phyloP scores from a whole-genome alignment of 805 yeast genomes.

The Yarrowia alimentaria region DNA sequence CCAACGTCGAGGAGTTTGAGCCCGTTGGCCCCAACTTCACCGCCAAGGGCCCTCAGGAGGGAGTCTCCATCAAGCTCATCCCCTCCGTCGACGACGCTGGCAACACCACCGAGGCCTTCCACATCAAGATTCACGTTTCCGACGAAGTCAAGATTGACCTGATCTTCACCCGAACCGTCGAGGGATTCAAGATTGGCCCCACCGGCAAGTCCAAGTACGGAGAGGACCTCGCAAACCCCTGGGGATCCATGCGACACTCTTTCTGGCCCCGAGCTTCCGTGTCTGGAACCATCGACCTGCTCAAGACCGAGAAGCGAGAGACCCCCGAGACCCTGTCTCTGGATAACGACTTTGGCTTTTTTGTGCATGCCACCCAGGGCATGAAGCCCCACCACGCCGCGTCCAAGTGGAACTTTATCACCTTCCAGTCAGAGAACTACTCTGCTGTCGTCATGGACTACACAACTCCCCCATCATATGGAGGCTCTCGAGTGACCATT shows the following conservation, averaged over 20 bases:
- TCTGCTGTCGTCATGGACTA: slow-evolving; percentile 91
- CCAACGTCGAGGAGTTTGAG: slow-evolving; percentile 75
- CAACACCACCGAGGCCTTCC: slow-evolving; percentile 39
- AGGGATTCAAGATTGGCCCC: slow-evolving; percentile 85
- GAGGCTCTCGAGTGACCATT: slow-evolving; percentile 70
- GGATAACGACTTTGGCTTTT: slow-evolving; percentile 58
- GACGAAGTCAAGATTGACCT: slow-evolving; percentile 71
- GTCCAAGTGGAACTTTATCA: slow-evolving; percentile 89
- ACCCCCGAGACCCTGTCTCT: slow-evolving; percentile 40
- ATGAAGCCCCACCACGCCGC: slow-evolving; percentile 99
- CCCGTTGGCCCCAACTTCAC: slow-evolving; percentile 72
- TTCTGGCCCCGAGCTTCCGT: slow-evolving; percentile 92
- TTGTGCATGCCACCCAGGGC: slow-evolving; percentile 95
- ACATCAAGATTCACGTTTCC: slow-evolving; percentile 59
- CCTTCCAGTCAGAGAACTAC: slow-evolving; percentile 73
- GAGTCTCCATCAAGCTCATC: slow-evolving; percentile 57
- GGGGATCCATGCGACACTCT: slow-evolving; percentile 96
- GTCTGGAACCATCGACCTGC: slow-evolving; percentile 58
- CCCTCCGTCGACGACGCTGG: slow-evolving; percentile 53
- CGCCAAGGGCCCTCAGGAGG: slow-evolving; percentile 55
- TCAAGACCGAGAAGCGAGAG: slow-evolving; percentile 1
- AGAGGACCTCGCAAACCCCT: slow-evolving; percentile 75
- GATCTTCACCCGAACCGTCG: slow-evolving; percentile 56
- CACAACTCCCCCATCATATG: slow-evolving; percentile 90
- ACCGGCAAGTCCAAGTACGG: slow-evolving; percentile 89